Evolutionary conservation across 2,329 filamentous ascomycete species (phyloP).

Genomic region (Colletotrichum tofieldiae): DNA sequence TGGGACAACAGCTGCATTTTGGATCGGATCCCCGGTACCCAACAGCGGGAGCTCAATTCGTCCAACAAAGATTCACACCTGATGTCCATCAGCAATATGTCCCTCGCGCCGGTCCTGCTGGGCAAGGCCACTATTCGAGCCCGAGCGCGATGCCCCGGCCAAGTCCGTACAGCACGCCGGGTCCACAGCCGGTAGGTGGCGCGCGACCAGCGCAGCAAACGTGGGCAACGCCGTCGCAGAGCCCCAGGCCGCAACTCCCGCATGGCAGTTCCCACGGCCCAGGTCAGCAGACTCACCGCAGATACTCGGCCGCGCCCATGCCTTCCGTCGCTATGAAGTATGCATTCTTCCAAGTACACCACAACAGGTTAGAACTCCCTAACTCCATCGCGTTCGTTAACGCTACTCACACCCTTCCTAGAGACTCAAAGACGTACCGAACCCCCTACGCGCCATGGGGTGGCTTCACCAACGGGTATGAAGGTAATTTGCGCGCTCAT

Average conservation of each 20-base stretch:
- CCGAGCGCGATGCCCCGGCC: constrained; percentile 15
- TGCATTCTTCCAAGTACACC: constrained; percentile 72
- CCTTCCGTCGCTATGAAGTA: constrained; percentile 67
- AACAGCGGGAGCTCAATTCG: constrained; percentile 39
- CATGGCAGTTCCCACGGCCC: constrained; percentile 18
- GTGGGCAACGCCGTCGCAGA: constrained; percentile 32
- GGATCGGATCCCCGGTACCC: constrained; percentile 51
- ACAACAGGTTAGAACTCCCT: constrained; percentile 65
- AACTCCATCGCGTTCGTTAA: neutral
- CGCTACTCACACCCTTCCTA: constrained; percentile 49
- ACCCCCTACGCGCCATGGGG: constrained; percentile 72
- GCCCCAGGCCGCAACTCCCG: neutral
- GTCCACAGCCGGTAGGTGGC: constrained; percentile 21
- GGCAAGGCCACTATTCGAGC: constrained; percentile 6
- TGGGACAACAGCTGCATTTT: constrained; percentile 48
- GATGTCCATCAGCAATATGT: constrained; percentile 22
- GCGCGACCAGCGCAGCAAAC: constrained; percentile 24
- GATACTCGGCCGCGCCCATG: constrained; percentile 40
- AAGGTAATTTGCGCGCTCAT: constrained; percentile 66
- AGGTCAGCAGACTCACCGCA: constrained; percentile 41
- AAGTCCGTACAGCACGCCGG: constrained; percentile 29
- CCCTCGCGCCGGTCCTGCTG: constrained; percentile 4
- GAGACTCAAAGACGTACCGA: constrained; percentile 70
- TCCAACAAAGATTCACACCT: constrained; percentile 48
- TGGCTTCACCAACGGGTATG: constrained; percentile 75